A percentile compares a stretch with the other conserved stretches of the same genome.
Conservation (phyloP, 257 asterid species). For the Nicotiana otophora region DNA sequence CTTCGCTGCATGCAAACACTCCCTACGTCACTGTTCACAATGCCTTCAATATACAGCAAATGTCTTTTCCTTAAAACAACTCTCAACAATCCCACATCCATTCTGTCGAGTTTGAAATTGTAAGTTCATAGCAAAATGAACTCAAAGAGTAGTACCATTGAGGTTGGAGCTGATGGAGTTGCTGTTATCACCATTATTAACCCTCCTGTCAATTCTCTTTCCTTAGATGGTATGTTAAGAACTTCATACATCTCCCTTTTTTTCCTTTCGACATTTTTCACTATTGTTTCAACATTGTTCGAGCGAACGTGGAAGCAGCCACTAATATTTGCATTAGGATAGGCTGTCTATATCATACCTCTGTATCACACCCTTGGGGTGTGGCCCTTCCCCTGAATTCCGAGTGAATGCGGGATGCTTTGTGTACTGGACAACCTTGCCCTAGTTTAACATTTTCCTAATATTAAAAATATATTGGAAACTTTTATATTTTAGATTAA, state of each 20-base stretch:
- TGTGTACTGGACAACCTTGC: no score
- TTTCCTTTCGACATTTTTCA: not conserved
- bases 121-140: slow-evolving; percentile 22
- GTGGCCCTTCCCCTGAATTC: no score
- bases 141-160: slow-evolving; percentile 61
- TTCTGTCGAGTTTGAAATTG: not conserved
- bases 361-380: no score
- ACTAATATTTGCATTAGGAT: no score
- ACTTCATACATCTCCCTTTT: not conserved
- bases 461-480: not conserved
- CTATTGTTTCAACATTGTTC: no score
- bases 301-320: no score
- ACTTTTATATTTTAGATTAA: not conserved
- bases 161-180: slow-evolving; percentile 93
- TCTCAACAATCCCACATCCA: not conserved
- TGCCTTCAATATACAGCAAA: not conserved
- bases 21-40: no score
- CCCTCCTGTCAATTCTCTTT: slow-evolving; percentile 97
- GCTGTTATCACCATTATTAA: slow-evolving; percentile 83
- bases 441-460: no score
- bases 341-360: no score
- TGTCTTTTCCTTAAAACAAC: not conserved
- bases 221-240: slow-evolving; percentile 65
- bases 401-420: no score
- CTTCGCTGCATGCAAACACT: no score